Evolutionary conservation across 192 early-diverging fungal genomes (phyloP).

Genomic region (Backusella luteola): DNA sequence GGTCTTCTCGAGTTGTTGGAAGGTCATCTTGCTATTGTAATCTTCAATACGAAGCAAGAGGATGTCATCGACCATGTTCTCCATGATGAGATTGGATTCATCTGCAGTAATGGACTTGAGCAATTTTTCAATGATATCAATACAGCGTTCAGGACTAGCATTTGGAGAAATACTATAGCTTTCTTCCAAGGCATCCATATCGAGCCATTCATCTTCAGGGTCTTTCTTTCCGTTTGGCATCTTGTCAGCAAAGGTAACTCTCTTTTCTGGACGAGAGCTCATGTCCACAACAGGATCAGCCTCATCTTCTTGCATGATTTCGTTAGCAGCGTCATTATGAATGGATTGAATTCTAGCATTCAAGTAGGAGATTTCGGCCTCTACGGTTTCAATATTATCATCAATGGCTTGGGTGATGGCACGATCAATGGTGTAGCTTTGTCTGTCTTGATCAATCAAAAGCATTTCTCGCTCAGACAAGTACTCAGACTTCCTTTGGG

Average conservation of each 20-base stretch:
- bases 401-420: slow-evolving; percentile 47
- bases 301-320: slow-evolving; percentile 23
- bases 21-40: slow-evolving; percentile 41
- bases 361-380: slow-evolving; percentile 50
- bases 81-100: slow-evolving; percentile 45
- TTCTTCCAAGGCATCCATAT: slow-evolving; percentile 28
- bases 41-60: slow-evolving; percentile 47
- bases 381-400: slow-evolving; percentile 50
- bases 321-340: slow-evolving; percentile 44
- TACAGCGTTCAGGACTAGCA: slow-evolving; percentile 39
- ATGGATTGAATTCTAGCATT: slow-evolving; percentile 49
- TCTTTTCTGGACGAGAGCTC: slow-evolving; percentile 16
- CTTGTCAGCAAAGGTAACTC: slow-evolving; percentile 37
- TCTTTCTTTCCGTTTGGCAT: slow-evolving; percentile 2
- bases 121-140: slow-evolving; percentile 46
- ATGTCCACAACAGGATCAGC: slow-evolving; percentile 16
- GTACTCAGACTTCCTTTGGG: slow-evolving; percentile 43
- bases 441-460: slow-evolving; percentile 25
- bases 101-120: slow-evolving; percentile 42
- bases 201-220: slow-evolving; percentile 22
- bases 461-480: slow-evolving; percentile 44
- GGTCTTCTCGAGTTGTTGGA: slow-evolving; percentile 47
- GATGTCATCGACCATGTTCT: slow-evolving; percentile 56
- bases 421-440: neutral
- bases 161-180: slow-evolving; percentile 29